Evolutionary conservation across 2,329 filamentous ascomycete species (phyloP).

Genomic region (Plenodomus lindquistii): DNA sequence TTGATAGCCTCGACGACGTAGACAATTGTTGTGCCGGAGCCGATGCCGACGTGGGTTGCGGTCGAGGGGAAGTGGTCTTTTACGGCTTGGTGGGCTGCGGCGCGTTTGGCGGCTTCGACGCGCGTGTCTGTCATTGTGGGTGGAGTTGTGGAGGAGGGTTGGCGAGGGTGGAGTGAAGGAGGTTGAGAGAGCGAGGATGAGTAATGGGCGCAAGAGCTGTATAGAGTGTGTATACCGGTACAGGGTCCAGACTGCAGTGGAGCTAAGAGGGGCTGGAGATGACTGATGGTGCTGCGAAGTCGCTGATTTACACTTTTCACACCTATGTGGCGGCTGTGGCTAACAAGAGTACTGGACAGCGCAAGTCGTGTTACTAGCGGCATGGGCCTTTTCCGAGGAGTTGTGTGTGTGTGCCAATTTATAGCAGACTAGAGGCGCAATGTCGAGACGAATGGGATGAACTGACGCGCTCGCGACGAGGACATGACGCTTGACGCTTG

Average conservation of each 20-base stretch:
- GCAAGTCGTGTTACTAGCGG: slow-evolving; percentile 12
- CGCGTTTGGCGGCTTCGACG: slow-evolving; percentile 74
- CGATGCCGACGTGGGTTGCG: slow-evolving; percentile 74
- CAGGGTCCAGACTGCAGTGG: slow-evolving; percentile 14
- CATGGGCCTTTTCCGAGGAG: slow-evolving; percentile 16
- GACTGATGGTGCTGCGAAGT: slow-evolving; percentile 35
- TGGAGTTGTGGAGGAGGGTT: slow-evolving; percentile 10
- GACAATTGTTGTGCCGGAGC: slow-evolving; percentile 79
- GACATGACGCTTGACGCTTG: neutral
- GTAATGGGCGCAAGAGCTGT: slow-evolving; percentile 6
- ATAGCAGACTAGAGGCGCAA: neutral
- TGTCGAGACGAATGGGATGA: neutral
- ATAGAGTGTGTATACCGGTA: slow-evolving; percentile 1
- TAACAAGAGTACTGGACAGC: no score
- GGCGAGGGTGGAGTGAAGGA: slow-evolving; percentile 1
- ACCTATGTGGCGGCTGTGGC: neutral
- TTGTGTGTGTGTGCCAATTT: no score
- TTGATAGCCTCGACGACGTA: slow-evolving; percentile 83
- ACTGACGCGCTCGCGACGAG: neutral
- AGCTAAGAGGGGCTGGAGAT: slow-evolving; percentile 25
- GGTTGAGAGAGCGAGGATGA: neutral
- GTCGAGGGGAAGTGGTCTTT: slow-evolving; percentile 67
- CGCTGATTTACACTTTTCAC: slow-evolving; percentile 30
- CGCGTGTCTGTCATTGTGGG: slow-evolving; percentile 34
- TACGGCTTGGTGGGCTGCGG: slow-evolving; percentile 74